phyloP scores from a whole-genome alignment of 495 filamentous ascomycete genomes.

The Penicillium maclennaniae region DNA sequence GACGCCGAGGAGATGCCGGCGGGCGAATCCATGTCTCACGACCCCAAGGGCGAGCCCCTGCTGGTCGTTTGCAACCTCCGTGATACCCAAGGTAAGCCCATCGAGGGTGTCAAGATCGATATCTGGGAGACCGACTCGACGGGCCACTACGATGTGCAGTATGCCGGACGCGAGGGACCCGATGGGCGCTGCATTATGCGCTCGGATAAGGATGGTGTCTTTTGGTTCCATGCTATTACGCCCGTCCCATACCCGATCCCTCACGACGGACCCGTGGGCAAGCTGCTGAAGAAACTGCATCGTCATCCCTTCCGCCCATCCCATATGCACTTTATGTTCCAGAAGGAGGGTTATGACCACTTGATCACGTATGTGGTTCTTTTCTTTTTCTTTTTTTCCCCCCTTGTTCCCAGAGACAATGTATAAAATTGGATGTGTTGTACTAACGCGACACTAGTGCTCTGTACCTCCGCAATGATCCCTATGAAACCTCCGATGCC shows the following conservation, averaged over 20 bases:
- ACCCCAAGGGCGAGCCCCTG: slow-evolving; percentile 55
- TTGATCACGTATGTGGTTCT: slow-evolving; percentile 70
- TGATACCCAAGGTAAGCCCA: slow-evolving; percentile 63
- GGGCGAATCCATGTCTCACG: slow-evolving; percentile 68
- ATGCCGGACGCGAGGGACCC: slow-evolving; percentile 61
- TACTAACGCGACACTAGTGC: slow-evolving; percentile 49
- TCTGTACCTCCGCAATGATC: slow-evolving; percentile 77
- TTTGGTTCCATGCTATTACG: slow-evolving; percentile 86
- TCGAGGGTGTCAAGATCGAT: slow-evolving; percentile 72
- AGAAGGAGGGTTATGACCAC: slow-evolving; percentile 78
- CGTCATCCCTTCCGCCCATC: slow-evolving; percentile 79
- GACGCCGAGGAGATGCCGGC: slow-evolving; percentile 64
- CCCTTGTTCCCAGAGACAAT: too few species aligned
- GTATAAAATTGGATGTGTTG: too few species aligned
- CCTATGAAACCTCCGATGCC: slow-evolving; percentile 86
- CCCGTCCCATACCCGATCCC: slow-evolving; percentile 90
- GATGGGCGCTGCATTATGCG: slow-evolving; percentile 80
- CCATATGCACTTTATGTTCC: slow-evolving; percentile 96
- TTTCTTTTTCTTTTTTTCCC: neutral
- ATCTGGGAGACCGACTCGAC: slow-evolving; percentile 92
- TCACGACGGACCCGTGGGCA: slow-evolving; percentile 83
- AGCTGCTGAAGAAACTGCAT: slow-evolving; percentile 63
- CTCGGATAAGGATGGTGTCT: slow-evolving; percentile 64
- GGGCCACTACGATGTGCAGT: slow-evolving; percentile 89
- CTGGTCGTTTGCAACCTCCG: slow-evolving; percentile 73